A percentile compares a stretch with the other conserved stretches of the same genome.
Conservation (phyloP, 164 flowering plant genomes). For the Cinnamomum chago region DNA sequence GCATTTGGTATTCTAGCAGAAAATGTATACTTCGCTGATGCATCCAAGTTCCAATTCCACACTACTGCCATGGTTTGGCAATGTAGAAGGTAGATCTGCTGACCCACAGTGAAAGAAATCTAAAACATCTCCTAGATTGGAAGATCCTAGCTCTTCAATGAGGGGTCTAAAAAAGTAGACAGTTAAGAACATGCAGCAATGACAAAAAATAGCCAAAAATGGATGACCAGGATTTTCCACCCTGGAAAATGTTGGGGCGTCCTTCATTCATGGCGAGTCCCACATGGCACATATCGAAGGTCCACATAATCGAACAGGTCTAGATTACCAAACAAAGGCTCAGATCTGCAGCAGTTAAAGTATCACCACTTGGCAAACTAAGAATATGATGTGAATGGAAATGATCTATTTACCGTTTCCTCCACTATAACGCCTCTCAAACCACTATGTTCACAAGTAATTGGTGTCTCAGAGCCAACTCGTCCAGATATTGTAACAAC, state of each 20-base stretch:
- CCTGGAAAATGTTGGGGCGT: background rate
- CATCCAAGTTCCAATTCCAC: no score
- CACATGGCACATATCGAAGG: background rate
- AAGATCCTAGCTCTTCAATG: background rate
- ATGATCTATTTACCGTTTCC: conserved; percentile 62
- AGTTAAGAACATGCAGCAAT: background rate
- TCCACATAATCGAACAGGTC: background rate
- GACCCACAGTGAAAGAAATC: background rate
- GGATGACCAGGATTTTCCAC: background rate
- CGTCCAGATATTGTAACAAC: conserved; percentile 88
- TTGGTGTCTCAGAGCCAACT: conserved; percentile 90
- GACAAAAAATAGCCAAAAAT: background rate
- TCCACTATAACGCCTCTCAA: conserved; percentile 91
- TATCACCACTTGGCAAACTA: background rate
- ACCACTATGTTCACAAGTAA: conserved; percentile 79
- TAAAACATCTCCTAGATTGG: background rate
- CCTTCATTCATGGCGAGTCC: background rate
- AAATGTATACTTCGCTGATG: no score
- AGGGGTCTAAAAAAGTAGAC: background rate
- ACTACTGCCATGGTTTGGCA: background rate
- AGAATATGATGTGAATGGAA: background rate
- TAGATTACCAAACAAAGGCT: background rate
- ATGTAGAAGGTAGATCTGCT: background rate
- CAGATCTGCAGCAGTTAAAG: background rate
- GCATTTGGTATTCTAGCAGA: background rate